These are phyloP conservation scores for Solanum megistacrolobum DNA, from an alignment of 257 asterid species.

Conservation along the genomic window DNA sequence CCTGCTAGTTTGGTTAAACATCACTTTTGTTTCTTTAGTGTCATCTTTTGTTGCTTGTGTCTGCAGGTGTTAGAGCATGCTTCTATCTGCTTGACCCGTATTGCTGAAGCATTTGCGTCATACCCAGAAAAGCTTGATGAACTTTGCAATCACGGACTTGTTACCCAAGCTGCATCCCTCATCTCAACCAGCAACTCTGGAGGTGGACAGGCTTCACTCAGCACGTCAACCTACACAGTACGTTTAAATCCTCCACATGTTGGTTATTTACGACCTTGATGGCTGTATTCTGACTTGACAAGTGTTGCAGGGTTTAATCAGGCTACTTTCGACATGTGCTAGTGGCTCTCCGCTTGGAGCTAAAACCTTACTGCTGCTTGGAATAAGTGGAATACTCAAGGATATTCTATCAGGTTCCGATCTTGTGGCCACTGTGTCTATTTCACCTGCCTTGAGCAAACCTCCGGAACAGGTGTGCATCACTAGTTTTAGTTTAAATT, in stretches of 20 bases:
- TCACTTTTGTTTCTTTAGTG: conserved; percentile 1
- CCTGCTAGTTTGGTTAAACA: not conserved
- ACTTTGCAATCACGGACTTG: conserved; percentile 92
- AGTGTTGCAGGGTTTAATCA: conserved; percentile 75
- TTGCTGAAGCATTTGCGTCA: conserved; percentile 97
- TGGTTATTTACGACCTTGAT: not conserved
- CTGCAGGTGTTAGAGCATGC: conserved; percentile 88
- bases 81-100: conserved; percentile 92
- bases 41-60: not conserved
- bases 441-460: conserved; percentile 87
- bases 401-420: conserved; percentile 90
- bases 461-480: conserved; percentile 87
- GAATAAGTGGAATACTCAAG: conserved; percentile 90
- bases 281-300: conserved; percentile 15
- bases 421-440: conserved; percentile 64
- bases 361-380: conserved; percentile 76
- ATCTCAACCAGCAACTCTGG: conserved; percentile 81
- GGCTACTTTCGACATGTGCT: conserved; percentile 88
- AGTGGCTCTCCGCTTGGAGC: conserved; percentile 89
- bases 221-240: conserved; percentile 92
- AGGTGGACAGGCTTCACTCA: conserved; percentile 90
- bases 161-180: conserved; percentile 83
- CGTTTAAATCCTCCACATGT: not conserved
- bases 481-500: not conserved
- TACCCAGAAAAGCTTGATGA: conserved; percentile 91